Evolutionary conservation across 352 stramenopile genomes (phyloP).

Genomic region (Phytophthora europaea): DNA sequence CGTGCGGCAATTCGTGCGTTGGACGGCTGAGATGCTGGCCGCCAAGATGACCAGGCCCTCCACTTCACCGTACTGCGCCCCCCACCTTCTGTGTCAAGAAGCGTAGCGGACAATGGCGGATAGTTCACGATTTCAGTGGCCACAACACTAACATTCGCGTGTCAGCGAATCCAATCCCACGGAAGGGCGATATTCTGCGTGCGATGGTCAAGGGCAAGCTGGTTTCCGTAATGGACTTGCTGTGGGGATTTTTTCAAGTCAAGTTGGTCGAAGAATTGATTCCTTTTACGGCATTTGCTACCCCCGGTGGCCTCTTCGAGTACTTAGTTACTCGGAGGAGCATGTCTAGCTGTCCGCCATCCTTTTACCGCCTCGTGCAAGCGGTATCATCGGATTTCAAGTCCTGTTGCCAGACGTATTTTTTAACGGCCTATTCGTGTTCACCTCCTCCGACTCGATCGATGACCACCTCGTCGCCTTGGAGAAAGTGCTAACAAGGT

Average conservation of each 20-base stretch:
- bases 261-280: slow-evolving; percentile 5
- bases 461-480: slow-evolving; percentile 2
- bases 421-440: slow-evolving; percentile 11
- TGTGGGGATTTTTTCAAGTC: slow-evolving; percentile 2
- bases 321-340: not conserved
- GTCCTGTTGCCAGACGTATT: slow-evolving; percentile 3
- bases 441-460: slow-evolving; percentile 1
- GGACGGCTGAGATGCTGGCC: slow-evolving; percentile 1
- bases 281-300: not conserved
- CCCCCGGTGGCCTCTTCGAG: not conserved
- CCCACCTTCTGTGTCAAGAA: slow-evolving; percentile 17
- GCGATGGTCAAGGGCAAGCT: not conserved
- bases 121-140: not conserved
- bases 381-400: not conserved
- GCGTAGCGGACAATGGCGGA: slow-evolving; percentile 5
- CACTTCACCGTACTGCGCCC: slow-evolving; percentile 9
- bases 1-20: not conserved
- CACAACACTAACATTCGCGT: not conserved
- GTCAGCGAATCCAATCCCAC: not conserved
- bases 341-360: not conserved
- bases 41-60: slow-evolving; percentile 12
- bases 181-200: not conserved
- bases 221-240: not conserved
- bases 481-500: slow-evolving; percentile 2
- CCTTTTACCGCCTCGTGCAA: slow-evolving; percentile 13